Evolutionary conservation across 345 rosid species (phyloP), one percentile per base, ranked within the genome.

Genomic region (Salix purpurea): DNA sequence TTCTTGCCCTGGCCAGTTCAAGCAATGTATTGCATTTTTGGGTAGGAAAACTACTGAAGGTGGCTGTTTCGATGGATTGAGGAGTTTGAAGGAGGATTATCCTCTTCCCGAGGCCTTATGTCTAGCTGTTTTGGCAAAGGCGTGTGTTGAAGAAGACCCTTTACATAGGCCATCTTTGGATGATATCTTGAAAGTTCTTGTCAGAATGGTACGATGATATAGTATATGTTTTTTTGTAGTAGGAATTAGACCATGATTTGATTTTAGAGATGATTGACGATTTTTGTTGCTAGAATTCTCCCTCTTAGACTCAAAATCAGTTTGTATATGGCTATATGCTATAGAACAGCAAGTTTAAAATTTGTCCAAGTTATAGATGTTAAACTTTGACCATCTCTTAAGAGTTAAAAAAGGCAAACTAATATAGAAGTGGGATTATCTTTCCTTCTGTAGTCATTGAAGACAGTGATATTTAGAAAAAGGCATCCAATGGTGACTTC

Each of bases 111-210:
- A 90, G 66, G 94, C 90, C 24, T 73, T 89, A 37, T 86, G 90
- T 72, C 77, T 90, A 32, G 84, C 87, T 32, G 87, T 89, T 80
- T 77, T 90, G 77, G 92, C 91, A 5, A 86, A 84, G 85, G 88
- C 91, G 9, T 86, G 92, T 65, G 81, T 90, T 7, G 89, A 84
- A 67, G 90, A 89, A 64, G 91, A 89, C 28, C 92, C 91, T 77
- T 65, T 77, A 50, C 87, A 80, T 56, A 81, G 91, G 73, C 92
- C 94, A 30, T 86, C 89, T 4, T 84, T 84, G 84, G 84, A 87
- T 75, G 90, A 89, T 60, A 83, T 83, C 72, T 68, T 87, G 18
- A 90, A 89, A 82, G 87, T 90, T 48, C 87, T 26, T 26, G 86
- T 82, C 62, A 86, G 87, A 83, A 83, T 84, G 85, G 81, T 83